Conservation (phyloP, 2,329 filamentous ascomycete genomes). For the Hypoxylon sp. region DNA sequence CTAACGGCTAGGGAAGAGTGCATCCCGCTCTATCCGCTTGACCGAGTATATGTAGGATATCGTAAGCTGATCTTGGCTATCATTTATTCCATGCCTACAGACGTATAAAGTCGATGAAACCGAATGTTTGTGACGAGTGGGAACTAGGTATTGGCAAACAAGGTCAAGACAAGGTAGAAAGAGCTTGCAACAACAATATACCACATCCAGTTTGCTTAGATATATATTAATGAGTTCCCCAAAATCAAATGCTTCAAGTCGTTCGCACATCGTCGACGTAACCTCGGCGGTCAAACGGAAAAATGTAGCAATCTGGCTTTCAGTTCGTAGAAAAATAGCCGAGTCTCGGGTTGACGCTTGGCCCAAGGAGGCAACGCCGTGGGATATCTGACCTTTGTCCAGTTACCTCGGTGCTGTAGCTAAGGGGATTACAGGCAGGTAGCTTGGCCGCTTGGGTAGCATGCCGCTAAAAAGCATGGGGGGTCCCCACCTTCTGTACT, state of each 20-base stretch:
- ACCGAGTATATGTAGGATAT: constrained; percentile 28
- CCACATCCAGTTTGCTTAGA: not conserved
- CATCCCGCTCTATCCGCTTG: constrained; percentile 34
- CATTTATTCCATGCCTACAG: constrained; percentile 11
- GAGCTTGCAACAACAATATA: not conserved
- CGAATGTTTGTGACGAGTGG: not conserved
- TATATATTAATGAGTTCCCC: constrained; percentile 7
- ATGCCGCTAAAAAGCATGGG: constrained; percentile 40
- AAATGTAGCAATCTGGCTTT: constrained; percentile 31
- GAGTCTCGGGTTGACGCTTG: constrained; percentile 32
- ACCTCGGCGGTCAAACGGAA: constrained; percentile 44
- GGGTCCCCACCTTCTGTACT: constrained; percentile 35
- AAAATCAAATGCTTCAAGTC: constrained; percentile 1
- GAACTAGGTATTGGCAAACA: not conserved
- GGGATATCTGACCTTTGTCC: not conserved
- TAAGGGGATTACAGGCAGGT: constrained; percentile 34
- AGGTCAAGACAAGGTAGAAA: not conserved
- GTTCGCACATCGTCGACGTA: constrained; percentile 14
- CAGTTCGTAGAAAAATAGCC: constrained; percentile 45
- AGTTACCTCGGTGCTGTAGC: constrained; percentile 32
- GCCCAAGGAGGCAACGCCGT: constrained; percentile 29
- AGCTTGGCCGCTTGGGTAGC: constrained; percentile 14
- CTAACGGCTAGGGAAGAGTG: constrained; percentile 9
- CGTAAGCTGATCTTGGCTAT: constrained; percentile 19
- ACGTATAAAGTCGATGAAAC: constrained; percentile 4